Conservation (phyloP, 805 yeast genomes). For the Metschnikowia colocasiae region DNA sequence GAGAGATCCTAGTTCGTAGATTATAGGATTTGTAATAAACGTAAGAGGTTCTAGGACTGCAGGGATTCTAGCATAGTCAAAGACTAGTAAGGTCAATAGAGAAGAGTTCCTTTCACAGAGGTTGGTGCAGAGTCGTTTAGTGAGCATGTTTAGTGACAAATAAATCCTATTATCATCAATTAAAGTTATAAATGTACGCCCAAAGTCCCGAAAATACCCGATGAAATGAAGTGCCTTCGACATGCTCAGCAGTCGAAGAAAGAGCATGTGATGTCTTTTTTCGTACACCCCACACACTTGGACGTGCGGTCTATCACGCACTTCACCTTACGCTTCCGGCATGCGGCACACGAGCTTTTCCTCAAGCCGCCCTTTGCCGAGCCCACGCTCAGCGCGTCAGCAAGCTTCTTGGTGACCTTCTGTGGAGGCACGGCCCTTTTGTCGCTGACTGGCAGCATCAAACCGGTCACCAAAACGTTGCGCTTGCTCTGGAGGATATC, state of each 20-base stretch:
- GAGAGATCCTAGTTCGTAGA: too few species aligned
- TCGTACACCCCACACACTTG: conserved; percentile 41
- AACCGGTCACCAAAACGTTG: conserved; percentile 3
- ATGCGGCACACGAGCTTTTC: conserved; percentile 37
- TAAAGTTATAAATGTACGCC: background rate
- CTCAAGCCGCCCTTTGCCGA: conserved; percentile 16
- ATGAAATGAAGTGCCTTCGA: conserved; percentile 1
- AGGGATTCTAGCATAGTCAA: too few species aligned
- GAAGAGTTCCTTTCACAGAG: too few species aligned
- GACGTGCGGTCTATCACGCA: conserved; percentile 32
- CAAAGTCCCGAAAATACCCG: background rate
- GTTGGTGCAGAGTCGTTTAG: too few species aligned
- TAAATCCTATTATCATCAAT: too few species aligned
- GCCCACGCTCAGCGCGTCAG: conserved; percentile 1
- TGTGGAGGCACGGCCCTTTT: conserved; percentile 5
- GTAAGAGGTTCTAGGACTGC: too few species aligned
- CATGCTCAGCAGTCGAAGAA: conserved; percentile 13
- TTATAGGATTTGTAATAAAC: too few species aligned
- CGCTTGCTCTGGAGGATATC: conserved; percentile 45
- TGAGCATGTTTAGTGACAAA: too few species aligned
- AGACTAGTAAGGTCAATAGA: too few species aligned
- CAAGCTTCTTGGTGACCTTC: conserved; percentile 16
- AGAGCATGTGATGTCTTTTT: conserved; percentile 34
- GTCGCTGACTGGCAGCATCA: conserved; percentile 1
- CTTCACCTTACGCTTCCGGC: conserved; percentile 43